phyloP scores from a whole-genome alignment of 2,329 filamentous ascomycete species.

The Trichoderma arundinaceum region DNA sequence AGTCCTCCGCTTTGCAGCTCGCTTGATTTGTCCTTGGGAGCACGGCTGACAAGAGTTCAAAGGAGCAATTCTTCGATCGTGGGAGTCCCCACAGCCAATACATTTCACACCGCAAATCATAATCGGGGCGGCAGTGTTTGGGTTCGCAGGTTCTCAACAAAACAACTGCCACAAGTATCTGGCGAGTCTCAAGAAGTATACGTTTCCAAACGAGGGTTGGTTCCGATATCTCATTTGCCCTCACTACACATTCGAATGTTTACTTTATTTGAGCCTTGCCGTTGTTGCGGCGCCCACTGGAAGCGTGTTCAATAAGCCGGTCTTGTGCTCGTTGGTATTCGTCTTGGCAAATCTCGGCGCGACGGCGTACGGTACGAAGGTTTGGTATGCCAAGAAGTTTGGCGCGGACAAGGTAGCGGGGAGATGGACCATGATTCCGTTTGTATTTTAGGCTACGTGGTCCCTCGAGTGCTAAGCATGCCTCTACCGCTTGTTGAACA shows the following conservation, averaged over 20 bases:
- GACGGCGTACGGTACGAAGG: constrained; percentile 77
- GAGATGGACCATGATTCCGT: constrained; percentile 79
- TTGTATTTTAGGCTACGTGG: constrained; percentile 56
- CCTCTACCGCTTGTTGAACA: constrained; percentile 48
- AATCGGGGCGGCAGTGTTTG: constrained; percentile 66
- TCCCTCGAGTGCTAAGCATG: constrained; percentile 1
- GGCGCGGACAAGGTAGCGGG: constrained; percentile 65
- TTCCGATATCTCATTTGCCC: constrained; percentile 80
- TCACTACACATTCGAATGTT: constrained; percentile 89
- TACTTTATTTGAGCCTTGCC: constrained; percentile 81
- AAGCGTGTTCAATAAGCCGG: constrained; percentile 70
- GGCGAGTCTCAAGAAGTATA: constrained; percentile 77
- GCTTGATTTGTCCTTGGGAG: neutral
- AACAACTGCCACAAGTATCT: constrained; percentile 75
- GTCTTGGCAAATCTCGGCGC: constrained; percentile 79
- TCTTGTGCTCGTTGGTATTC: constrained; percentile 73
- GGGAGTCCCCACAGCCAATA: constrained; percentile 37
- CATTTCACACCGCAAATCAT: constrained; percentile 38
- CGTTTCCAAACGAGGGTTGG: constrained; percentile 72
- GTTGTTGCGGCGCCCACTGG: constrained; percentile 74
- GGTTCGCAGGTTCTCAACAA: constrained; percentile 74
- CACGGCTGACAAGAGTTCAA: neutral
- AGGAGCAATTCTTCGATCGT: constrained; percentile 46
- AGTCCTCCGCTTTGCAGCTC: neutral
- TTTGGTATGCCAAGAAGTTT: constrained; percentile 81